Evolutionary conservation across 306 rosid species (phyloP), one percentile per base, ranked within the genome.

Genomic region (Malus orientalis): DNA sequence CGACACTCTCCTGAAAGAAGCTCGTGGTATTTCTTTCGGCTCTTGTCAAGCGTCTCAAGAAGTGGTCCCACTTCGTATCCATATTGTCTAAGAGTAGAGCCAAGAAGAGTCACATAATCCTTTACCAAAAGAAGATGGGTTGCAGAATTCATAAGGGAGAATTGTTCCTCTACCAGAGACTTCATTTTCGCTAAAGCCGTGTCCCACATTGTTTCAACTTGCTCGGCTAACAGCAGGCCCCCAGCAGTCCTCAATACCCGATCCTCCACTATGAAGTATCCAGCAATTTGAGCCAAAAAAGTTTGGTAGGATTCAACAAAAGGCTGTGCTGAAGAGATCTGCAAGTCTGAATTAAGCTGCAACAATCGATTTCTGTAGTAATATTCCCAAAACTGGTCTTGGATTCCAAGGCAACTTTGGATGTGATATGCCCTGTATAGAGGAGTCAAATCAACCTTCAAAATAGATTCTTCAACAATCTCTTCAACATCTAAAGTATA

Each of bases 201-300:
- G 22, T 92, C 97, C 91, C 97, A 92, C 97, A 95, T 92, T 25
- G 86, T 86, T 78, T 88, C 97, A 64, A 89, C 81, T 79, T 92
- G 91, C 73, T 92, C 96, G n/a, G 87, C 77, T 64, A 81, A 84
- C 25, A 90, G 75, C 8, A 92, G 88, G 18, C 93, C 91, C 38
- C 86, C 90, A 23, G 86, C 93, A 69, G 99, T 95, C 78, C 96
- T 88, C 78, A 92, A 69, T 32, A 95, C 96, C 76, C 85, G 89
- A 83, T 95, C 92, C 85, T 95, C 99, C 71, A 95, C 97, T 57
- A 92, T 95, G 82, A 92, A 92, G 87, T 89, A 95, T 55, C 99
- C 97, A 0, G 83, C 93, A 86, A 95, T 90, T 68, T 92, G 99
- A 78, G 97, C 93, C 77, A 95, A 85, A 85, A 83, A 88, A 69